Evolutionary conservation across 2,329 filamentous ascomycete species (phyloP).

Genomic region (Emmonsiellopsis sp.): DNA sequence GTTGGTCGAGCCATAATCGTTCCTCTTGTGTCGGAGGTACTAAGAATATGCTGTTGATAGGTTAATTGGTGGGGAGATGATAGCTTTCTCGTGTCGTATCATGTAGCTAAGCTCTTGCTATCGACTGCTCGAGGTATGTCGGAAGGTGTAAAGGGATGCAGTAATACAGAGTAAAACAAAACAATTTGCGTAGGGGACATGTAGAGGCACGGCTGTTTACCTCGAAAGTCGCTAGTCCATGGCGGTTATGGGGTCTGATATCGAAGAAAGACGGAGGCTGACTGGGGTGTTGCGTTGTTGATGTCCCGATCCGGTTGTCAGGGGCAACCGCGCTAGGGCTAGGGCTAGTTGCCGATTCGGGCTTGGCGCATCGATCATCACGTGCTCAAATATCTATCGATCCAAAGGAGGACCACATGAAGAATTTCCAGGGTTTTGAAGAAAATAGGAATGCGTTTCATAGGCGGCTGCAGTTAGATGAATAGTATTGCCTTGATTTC

Average conservation of each 20-base stretch:
- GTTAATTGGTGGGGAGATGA: neutral
- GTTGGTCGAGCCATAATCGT: constrained; percentile 9
- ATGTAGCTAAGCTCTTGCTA: neutral
- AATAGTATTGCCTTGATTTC: too few species aligned
- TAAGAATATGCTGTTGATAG: neutral
- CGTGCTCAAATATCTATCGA: too few species aligned
- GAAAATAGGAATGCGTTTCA: too few species aligned
- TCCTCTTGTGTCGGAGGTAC: neutral
- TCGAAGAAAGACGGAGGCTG: neutral
- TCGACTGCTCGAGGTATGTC: neutral
- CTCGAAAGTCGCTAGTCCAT: neutral
- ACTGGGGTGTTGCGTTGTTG: neutral
- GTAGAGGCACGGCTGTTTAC: neutral
- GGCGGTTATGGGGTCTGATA: neutral
- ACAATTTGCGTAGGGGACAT: neutral
- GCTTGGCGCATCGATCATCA: neutral
- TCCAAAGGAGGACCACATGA: too few species aligned
- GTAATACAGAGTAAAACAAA: neutral
- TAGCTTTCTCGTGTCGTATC: neutral
- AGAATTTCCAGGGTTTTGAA: too few species aligned
- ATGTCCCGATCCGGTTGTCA: neutral
- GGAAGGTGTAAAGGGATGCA: neutral
- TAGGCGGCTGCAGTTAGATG: too few species aligned
- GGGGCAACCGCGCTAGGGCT: neutral
- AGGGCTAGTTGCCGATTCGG: neutral